phyloP scores from a whole-genome alignment of 2,329 filamentous ascomycete genomes.

The Arthrobotrys entomopaga region DNA sequence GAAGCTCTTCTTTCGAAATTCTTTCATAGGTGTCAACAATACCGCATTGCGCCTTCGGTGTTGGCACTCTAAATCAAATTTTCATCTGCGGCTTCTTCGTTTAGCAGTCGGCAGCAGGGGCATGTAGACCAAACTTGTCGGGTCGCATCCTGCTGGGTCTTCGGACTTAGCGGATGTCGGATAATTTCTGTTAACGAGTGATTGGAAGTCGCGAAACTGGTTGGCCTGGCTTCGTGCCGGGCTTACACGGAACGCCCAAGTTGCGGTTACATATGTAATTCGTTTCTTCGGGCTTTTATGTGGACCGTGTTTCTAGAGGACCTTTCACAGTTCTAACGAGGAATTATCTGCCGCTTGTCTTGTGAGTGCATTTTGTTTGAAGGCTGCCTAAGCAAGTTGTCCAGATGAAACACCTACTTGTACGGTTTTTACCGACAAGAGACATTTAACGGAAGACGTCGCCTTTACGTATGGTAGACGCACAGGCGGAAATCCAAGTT shows the following conservation, averaged over 20 bases:
- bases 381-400: slow-evolving; percentile 31
- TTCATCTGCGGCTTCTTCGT: slow-evolving; percentile 18
- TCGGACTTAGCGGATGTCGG: neutral
- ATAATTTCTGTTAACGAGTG: neutral
- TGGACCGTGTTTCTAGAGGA: slow-evolving; percentile 16
- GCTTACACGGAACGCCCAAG: slow-evolving; percentile 47
- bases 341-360: slow-evolving; percentile 6
- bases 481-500: no score
- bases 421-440: no score
- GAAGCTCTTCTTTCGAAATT: slow-evolving; percentile 22
- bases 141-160: slow-evolving; percentile 1
- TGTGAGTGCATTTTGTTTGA: slow-evolving; percentile 20
- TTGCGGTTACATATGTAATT: slow-evolving; percentile 22
- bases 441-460: no score
- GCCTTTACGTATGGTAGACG: no score
- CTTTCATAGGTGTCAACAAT: slow-evolving; percentile 4
- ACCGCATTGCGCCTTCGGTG: slow-evolving; percentile 31
- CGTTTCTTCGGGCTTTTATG: slow-evolving; percentile 40
- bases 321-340: neutral
- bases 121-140: slow-evolving; percentile 14
- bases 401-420: neutral
- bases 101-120: slow-evolving; percentile 13
- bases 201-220: slow-evolving; percentile 10
- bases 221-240: slow-evolving; percentile 7
- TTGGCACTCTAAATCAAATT: neutral